Base-by-base conservation (phyloP, 2,329 filamentous ascomycete genomes). In the Penicillium brevicompactum region DNA sequence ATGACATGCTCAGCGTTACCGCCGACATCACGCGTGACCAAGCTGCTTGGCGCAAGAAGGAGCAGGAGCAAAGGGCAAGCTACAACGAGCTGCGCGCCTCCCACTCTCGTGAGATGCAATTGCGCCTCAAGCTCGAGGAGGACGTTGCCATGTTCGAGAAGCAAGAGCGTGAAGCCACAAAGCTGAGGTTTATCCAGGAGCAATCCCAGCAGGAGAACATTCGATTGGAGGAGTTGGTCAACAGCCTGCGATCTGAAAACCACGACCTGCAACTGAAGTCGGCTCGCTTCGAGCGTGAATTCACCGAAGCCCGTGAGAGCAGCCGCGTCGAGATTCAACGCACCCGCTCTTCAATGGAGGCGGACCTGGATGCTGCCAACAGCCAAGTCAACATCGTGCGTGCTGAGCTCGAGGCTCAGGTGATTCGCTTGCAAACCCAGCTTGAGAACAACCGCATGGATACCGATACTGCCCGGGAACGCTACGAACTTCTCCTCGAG, bases 11-110 rank as follows among this genome's bases (percentile, higher is more conserved):
- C 31, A 81, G 81, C 53, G 90, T 91, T 46, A 87, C 90, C 50
- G 85, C 86, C 45, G 88, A 96, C 58, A 86, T 97, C 58, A 87
- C 89, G 21, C 86, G 90, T 65, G 92, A 97, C 69, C 93, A 92
- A 69, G 86, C 88, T 30, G 82, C 84, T 34, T 92, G 89, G 76
- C 85, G 86, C 66, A 89, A 89, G 75, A 88, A 76, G 54, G 84
- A 86, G 63, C 80, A 86, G 55, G 79, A 83, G n/a, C 78, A 83
- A 45, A 73, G 77, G 55, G 76, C 77, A 59, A 80, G 77, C 58
- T 80, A 83, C 53, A 82, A 84, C 50, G 71, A 82, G 31, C 74
- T 87, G 40, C 80, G 80, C 55, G 78, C 80, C 30, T 77, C 82
- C 46, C 79, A 84, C 49, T 88, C 89, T 66, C 87, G 88, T 13